Percentiles rank a stretch among this genome's conserved stretches.
These are phyloP conservation scores for Thuja plicata DNA, from an alignment of 83 land plant species.

Conservation along the genomic window DNA sequence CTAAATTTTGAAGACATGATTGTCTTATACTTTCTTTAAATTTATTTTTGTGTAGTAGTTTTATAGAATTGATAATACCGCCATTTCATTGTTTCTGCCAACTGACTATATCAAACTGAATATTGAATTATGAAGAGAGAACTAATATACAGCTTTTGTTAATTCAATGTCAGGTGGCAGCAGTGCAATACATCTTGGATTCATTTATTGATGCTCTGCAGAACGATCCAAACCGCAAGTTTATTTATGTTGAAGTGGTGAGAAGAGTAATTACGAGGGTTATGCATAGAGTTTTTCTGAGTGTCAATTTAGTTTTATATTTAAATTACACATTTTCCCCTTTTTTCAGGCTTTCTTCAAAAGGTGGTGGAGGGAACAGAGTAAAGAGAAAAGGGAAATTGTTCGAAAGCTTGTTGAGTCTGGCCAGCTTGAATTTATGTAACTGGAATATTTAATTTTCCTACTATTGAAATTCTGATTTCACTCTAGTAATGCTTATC, in stretches of 20 bases:
- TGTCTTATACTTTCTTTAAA: not conserved
- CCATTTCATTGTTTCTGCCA: not conserved
- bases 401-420: slow-evolving; percentile 33
- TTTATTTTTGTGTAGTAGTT: not conserved
- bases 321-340: not conserved
- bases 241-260: slow-evolving; percentile 45
- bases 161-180: slow-evolving; percentile 35
- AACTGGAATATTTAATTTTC: slow-evolving; percentile 4
- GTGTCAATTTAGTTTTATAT: not conserved
- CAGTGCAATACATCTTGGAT: slow-evolving; percentile 52
- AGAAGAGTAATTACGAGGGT: slow-evolving; percentile 22
- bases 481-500: not conserved
- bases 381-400: slow-evolving; percentile 23
- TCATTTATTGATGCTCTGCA: slow-evolving; percentile 39
- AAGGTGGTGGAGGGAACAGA: slow-evolving; percentile 50
- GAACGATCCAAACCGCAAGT: slow-evolving; percentile 47
- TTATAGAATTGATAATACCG: not conserved
- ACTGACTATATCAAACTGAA: not conserved
- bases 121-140: not conserved
- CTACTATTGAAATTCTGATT: not conserved
- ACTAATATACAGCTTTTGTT: not conserved
- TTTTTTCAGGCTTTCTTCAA: slow-evolving; percentile 46
- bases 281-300: not conserved
- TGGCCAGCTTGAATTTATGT: slow-evolving; percentile 33
- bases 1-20: not conserved